Conservation (phyloP, 1,139 yeast genomes). For the Diutina catenulata region DNA sequence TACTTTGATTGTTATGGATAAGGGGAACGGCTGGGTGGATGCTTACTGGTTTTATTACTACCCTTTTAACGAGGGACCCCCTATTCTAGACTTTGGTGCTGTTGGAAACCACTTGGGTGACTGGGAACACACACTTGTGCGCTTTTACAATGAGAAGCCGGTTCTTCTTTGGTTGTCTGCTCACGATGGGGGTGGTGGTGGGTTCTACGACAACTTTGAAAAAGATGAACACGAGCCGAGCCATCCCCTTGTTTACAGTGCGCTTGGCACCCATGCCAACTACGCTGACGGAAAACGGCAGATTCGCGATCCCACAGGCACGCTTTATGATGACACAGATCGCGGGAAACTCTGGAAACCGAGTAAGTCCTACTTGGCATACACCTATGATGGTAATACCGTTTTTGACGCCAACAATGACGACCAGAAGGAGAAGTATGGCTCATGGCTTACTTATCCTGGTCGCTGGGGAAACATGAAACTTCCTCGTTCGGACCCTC, state of each 20-base stretch:
- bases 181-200: not conserved
- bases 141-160: not conserved
- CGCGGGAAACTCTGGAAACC: not conserved
- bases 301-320: not conserved
- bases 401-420: not conserved
- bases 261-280: conserved; percentile 1
- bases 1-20: not conserved
- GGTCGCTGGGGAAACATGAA: not conserved
- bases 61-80: conserved; percentile 1
- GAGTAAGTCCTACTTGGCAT: not conserved
- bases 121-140: conserved; percentile 3
- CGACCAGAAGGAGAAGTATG: not conserved
- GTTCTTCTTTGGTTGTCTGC: not conserved
- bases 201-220: too few relatives aligned
- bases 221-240: too few relatives aligned
- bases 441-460: not conserved
- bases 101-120: conserved; percentile 1
- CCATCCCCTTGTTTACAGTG: conserved; percentile 4
- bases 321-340: not conserved
- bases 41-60: conserved; percentile 2
- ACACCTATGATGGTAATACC: not conserved
- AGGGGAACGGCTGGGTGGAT: not conserved
- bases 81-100: not conserved
- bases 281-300: not conserved
- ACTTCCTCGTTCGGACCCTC: not conserved